These are phyloP conservation scores for Ustilago esculenta DNA, from an alignment of 1,284 basidiomycete genomes.

Conservation along the genomic window DNA sequence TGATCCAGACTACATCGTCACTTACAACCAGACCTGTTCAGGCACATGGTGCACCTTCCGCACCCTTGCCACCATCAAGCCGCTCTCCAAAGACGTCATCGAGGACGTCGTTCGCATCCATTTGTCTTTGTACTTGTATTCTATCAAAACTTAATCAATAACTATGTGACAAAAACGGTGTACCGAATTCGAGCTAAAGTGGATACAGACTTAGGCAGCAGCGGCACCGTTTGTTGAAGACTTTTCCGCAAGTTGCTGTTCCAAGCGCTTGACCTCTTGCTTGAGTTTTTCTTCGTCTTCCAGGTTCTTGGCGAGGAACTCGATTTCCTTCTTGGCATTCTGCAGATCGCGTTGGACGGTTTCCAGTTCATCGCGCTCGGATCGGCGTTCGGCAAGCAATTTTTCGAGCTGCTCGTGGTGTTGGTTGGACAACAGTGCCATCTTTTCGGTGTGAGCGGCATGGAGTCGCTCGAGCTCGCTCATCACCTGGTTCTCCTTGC, in stretches of 20 bases:
- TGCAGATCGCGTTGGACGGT: slow-evolving; percentile 26
- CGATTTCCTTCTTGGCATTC: slow-evolving; percentile 47
- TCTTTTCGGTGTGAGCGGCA: slow-evolving; percentile 48
- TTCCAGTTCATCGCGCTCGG: slow-evolving; percentile 30
- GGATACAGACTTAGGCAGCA: slow-evolving; percentile 2
- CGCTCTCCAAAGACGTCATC: slow-evolving; percentile 27
- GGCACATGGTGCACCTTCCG: slow-evolving; percentile 52
- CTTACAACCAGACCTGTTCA: slow-evolving; percentile 52
- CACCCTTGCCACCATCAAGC: slow-evolving; percentile 17
- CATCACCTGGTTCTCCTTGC: slow-evolving; percentile 38
- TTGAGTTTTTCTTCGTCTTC: slow-evolving; percentile 45
- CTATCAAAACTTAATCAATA: slow-evolving; percentile 12
- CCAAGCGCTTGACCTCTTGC: slow-evolving; percentile 29
- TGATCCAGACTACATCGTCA: slow-evolving; percentile 49
- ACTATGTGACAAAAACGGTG: too few relatives aligned
- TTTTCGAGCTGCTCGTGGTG: slow-evolving; percentile 39
- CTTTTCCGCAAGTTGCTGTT: slow-evolving; percentile 19
- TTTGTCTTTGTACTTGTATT: slow-evolving; percentile 43
- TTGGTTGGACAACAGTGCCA: slow-evolving; percentile 27
- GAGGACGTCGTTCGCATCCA: slow-evolving; percentile 40
- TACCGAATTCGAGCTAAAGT: neutral
- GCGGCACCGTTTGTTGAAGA: slow-evolving; percentile 3
- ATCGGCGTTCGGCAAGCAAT: slow-evolving; percentile 18
- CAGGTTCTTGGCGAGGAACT: slow-evolving; percentile 31
- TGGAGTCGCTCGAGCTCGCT: slow-evolving; percentile 49